phyloP scores from a whole-genome alignment of 108 stramenopile genomes.

The Hondaea fermentalgiana region DNA sequence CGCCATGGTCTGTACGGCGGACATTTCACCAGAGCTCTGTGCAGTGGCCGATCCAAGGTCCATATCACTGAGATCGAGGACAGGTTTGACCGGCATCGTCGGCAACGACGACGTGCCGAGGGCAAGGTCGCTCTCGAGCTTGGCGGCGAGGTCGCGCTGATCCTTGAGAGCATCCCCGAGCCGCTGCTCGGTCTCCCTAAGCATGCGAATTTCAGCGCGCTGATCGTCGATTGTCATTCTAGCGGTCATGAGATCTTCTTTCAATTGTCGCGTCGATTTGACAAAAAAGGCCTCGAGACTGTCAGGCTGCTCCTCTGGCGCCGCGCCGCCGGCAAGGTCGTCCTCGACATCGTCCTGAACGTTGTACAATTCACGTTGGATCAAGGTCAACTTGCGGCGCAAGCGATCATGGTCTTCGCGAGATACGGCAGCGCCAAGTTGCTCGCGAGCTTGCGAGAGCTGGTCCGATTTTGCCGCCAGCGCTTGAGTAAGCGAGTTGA shows the following conservation, averaged over 20 bases:
- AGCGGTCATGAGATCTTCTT: background rate
- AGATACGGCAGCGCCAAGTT: background rate
- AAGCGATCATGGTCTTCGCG: background rate
- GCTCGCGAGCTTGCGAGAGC: background rate
- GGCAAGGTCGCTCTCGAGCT: background rate
- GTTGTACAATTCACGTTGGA: background rate
- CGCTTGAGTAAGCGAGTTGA: background rate
- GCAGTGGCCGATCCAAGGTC: background rate
- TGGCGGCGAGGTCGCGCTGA: background rate
- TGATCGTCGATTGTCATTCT: background rate
- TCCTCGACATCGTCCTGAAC: background rate
- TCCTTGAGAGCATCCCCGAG: background rate
- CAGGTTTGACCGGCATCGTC: background rate
- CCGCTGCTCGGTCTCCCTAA: background rate
- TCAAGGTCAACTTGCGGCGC: background rate
- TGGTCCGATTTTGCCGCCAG: background rate
- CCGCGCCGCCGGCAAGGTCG: background rate
- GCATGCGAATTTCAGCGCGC: background rate
- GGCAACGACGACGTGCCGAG: background rate
- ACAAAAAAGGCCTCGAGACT: background rate
- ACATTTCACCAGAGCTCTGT: background rate
- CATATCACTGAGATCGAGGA: background rate
- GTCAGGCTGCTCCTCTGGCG: background rate
- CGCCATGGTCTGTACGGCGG: background rate
- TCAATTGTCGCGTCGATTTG: background rate